phyloP scores from a whole-genome alignment of 495 filamentous ascomycete genomes.

The Xylaria telfairii region DNA sequence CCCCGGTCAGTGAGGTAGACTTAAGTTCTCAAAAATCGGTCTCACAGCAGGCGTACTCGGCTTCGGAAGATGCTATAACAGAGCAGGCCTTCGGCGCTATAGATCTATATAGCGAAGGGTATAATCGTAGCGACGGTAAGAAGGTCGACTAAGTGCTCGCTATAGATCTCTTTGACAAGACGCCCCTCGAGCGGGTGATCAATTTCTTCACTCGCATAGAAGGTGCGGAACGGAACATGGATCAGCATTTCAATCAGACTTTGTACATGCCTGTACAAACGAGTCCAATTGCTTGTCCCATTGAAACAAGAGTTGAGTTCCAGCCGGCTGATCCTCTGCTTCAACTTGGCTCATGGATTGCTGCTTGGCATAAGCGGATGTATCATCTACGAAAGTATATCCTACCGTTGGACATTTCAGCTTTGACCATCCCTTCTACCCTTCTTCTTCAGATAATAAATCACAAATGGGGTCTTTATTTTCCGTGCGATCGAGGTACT shows the following conservation, averaged over 20 bases:
- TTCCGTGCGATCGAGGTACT: background rate
- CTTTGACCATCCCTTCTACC: background rate
- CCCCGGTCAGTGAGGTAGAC: too few relatives aligned
- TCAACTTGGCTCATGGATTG: too few relatives aligned
- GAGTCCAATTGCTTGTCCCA: too few relatives aligned
- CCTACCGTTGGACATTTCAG: too few relatives aligned
- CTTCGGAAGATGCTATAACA: too few relatives aligned
- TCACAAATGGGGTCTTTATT: background rate
- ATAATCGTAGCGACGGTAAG: background rate
- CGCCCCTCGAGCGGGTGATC: background rate
- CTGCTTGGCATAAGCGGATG: background rate
- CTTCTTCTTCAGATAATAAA: background rate
- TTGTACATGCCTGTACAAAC: background rate
- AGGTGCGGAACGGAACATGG: background rate
- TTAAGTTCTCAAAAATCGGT: too few relatives aligned
- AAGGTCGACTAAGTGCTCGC: background rate
- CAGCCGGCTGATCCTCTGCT: too few relatives aligned
- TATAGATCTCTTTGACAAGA: background rate
- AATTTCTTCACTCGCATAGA: background rate
- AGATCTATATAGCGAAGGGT: too few relatives aligned
- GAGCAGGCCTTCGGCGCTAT: too few relatives aligned
- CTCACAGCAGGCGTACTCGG: too few relatives aligned
- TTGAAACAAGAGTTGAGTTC: too few relatives aligned
- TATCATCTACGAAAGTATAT: background rate
- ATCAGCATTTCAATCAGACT: background rate